A percentile compares a stretch with the other conserved stretches of the same genome.
Evolutionary conservation across 1,139 yeast genomes (phyloP).

Genomic region (Sugiyamaella paludigena): DNA sequence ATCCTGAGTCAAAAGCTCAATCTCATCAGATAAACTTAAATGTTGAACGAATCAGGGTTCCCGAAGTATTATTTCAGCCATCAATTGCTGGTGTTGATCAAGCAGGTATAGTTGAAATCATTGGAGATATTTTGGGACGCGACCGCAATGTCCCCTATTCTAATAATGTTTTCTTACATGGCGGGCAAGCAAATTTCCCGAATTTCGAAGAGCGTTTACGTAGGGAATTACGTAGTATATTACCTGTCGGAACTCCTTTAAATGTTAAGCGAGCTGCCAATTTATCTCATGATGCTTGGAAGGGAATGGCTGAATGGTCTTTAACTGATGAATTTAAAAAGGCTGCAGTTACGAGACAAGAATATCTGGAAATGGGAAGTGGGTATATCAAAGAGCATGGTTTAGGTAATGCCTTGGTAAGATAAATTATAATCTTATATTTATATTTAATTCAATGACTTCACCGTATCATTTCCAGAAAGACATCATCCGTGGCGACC

Average conservation of each 20-base stretch:
- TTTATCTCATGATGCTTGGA: constrained; percentile 84
- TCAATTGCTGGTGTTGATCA: constrained; percentile 93
- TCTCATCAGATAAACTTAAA: constrained; percentile 89
- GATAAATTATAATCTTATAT: background rate
- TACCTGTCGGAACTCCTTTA: constrained; percentile 68
- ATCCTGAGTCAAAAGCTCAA: constrained; percentile 61
- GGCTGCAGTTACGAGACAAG: constrained; percentile 60
- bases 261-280: constrained; percentile 62
- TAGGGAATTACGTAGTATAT: constrained; percentile 62
- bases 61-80: constrained; percentile 93
- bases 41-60: constrained; percentile 86
- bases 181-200: constrained; percentile 72
- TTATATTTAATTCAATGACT: background rate
- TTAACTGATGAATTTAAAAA: constrained; percentile 45
- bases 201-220: constrained; percentile 65
- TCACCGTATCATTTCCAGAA: background rate
- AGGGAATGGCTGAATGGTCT: constrained; percentile 88
- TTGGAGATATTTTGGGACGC: constrained; percentile 64
- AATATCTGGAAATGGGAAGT: constrained; percentile 85
- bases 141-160: constrained; percentile 50
- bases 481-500: background rate
- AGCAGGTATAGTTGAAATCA: constrained; percentile 81
- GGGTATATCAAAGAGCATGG: constrained; percentile 88
- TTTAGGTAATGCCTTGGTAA: constrained; percentile 54
- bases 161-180: constrained; percentile 71